These are phyloP conservation scores for Exsudoporus frostii DNA, from an alignment of 768 basidiomycete species.

Conservation along the genomic window DNA sequence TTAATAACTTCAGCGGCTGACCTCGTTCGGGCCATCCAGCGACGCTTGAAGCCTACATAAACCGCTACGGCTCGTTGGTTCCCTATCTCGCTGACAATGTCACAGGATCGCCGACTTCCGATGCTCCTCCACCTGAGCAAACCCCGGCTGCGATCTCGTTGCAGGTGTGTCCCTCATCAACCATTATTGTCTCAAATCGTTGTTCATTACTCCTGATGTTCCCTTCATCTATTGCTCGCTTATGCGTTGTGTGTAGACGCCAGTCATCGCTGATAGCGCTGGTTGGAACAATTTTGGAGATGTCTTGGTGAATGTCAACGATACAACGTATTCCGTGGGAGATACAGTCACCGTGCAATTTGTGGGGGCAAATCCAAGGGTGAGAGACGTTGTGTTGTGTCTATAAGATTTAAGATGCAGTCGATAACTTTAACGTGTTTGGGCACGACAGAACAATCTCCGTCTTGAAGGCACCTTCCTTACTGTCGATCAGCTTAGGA, in stretches of 20 bases:
- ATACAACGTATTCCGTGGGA: slow-evolving; percentile 49
- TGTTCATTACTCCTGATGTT: not conserved
- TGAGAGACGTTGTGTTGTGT: slow-evolving; percentile 30
- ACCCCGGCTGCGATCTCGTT: slow-evolving; percentile 65
- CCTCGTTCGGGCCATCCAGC: slow-evolving; percentile 33
- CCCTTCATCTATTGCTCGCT: not conserved
- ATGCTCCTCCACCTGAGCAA: slow-evolving; percentile 62
- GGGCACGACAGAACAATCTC: slow-evolving; percentile 60
- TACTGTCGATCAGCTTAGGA: slow-evolving; percentile 52
- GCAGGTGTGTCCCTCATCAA: slow-evolving; percentile 38
- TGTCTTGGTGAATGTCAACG: slow-evolving; percentile 52
- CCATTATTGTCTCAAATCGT: no score
- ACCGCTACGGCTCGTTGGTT: slow-evolving; percentile 68
- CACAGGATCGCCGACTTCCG: slow-evolving; percentile 51
- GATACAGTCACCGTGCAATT: slow-evolving; percentile 61
- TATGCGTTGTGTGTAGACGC: slow-evolving; percentile 37
- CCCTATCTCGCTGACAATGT: slow-evolving; percentile 53
- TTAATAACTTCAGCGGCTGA: not conserved
- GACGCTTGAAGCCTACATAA: slow-evolving; percentile 78
- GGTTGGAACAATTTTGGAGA: slow-evolving; percentile 60
- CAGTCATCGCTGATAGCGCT: slow-evolving; percentile 58
- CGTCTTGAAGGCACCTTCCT: slow-evolving; percentile 72
- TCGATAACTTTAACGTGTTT: not conserved
- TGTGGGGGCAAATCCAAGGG: slow-evolving; percentile 76
- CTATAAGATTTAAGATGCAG: not conserved